phyloP scores from a whole-genome alignment of 2,329 filamentous ascomycete genomes.

The Orbilia javanica region DNA sequence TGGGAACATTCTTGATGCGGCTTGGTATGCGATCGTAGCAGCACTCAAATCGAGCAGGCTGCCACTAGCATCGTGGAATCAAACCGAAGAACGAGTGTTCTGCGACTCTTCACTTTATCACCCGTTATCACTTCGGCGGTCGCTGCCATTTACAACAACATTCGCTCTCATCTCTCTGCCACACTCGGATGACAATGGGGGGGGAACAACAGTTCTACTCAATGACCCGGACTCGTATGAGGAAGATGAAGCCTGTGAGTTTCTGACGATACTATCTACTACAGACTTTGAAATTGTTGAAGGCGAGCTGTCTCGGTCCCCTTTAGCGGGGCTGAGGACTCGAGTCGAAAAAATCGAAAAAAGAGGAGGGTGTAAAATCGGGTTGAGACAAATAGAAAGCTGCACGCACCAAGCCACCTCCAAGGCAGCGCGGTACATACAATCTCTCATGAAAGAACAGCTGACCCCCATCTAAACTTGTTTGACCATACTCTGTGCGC shows the following conservation, averaged over 20 bases:
- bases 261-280: slow-evolving; percentile 72
- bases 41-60: slow-evolving; percentile 82
- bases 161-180: slow-evolving; percentile 72
- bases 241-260: slow-evolving; percentile 85
- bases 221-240: slow-evolving; percentile 91
- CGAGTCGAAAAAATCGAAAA: slow-evolving; percentile 82
- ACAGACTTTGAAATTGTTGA: slow-evolving; percentile 67
- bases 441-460: slow-evolving; percentile 3
- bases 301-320: background rate
- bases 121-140: slow-evolving; percentile 69
- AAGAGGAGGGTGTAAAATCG: slow-evolving; percentile 73
- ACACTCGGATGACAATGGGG: background rate
- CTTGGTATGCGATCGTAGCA: slow-evolving; percentile 85
- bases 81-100: slow-evolving; percentile 81
- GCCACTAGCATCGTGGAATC: slow-evolving; percentile 84
- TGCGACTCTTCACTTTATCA: slow-evolving; percentile 70
- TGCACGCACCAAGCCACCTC: slow-evolving; percentile 16
- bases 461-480: background rate
- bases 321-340: slow-evolving; percentile 66
- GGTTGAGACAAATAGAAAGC: slow-evolving; percentile 11
- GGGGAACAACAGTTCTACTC: slow-evolving; percentile 73
- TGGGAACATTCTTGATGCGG: slow-evolving; percentile 90
- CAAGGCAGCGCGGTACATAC: slow-evolving; percentile 20
- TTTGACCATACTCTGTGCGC: background rate
- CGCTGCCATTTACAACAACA: slow-evolving; percentile 80